These are phyloP conservation scores for Dalbergia cochinchinensis DNA, from an alignment of 306 rosid species.

Conservation along the genomic window DNA sequence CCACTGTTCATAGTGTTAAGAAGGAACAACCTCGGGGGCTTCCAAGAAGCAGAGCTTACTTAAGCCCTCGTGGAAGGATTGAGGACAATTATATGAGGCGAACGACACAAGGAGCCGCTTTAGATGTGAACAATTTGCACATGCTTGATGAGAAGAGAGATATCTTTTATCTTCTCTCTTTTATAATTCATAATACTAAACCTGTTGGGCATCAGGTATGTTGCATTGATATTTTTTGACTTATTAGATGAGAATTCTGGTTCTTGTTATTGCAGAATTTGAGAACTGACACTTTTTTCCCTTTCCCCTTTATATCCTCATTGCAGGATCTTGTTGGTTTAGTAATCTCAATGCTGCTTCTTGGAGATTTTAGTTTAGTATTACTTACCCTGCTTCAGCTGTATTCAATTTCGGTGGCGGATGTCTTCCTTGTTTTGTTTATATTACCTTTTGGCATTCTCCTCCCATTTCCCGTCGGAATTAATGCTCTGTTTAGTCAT, in stretches of 20 bases:
- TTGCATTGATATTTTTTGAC: constrained; percentile 42
- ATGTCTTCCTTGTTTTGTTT: constrained; percentile 88
- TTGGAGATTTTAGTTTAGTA: constrained; percentile 98
- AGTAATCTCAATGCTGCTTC: constrained; percentile 94
- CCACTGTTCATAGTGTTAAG: constrained; percentile 53
- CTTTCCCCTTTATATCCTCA: constrained; percentile 36
- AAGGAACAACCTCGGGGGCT: constrained; percentile 57
- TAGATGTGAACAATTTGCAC: constrained; percentile 73
- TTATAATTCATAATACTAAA: constrained; percentile 84
- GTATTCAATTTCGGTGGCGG: constrained; percentile 89
- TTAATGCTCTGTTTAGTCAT: constrained; percentile 98
- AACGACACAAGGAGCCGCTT: constrained; percentile 65
- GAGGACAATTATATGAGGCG: constrained; percentile 62
- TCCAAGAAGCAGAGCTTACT: constrained; percentile 54
- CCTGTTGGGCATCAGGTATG: constrained; percentile 99
- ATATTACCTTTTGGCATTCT: constrained; percentile 91
- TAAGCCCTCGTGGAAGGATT: constrained; percentile 56
- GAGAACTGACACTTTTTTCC: constrained; percentile 15
- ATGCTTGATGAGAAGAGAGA: constrained; percentile 88
- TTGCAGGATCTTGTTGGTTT: constrained; percentile 99
- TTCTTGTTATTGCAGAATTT: constrained; percentile 28
- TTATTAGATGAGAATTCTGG: constrained; percentile 9
- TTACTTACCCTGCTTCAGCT: constrained; percentile 96
- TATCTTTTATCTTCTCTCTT: constrained; percentile 88
- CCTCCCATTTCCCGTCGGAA: constrained; percentile 99